Evolutionary conservation across 75 land plant species (phyloP), one percentile per base, ranked within the genome.

Genomic region (Azolla pinnata): DNA sequence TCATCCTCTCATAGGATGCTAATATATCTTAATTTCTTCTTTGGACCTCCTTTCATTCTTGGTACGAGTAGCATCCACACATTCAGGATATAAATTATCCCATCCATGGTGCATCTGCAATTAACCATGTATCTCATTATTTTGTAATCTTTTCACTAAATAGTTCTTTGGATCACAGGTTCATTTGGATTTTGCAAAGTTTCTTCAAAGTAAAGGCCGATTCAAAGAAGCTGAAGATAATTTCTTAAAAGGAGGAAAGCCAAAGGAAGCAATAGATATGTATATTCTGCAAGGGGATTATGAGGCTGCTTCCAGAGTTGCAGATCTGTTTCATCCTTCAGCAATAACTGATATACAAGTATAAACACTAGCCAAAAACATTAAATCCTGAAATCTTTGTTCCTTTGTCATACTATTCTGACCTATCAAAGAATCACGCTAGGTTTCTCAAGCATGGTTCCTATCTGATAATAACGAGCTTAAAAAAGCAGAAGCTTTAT

Each of bases 261-360:
- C 75, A n/a, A 52, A 63, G 19, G 71, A 73, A 28, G 75, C 75
- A 25, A 73, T 73, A 29, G 70, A 73, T 20, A 73, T 73, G 75
- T 73, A 73, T 54, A 47, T 67, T 17, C 58, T 60, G 18, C 63
- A 66, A 34, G 57, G 61, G 18, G 75, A 73, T 32, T 73, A 70
- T 70, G 28, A 38, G 27, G 70, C 64, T 12, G 75, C 75, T 20
- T 21, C 67, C 20, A 73, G 71, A 7, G 75, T 73, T 42, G 70
- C 75, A 14, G 75, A 73, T 25, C 32, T 73, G 24, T 73, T 63
- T 46, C 67, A 73, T 16, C 75, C 75, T 10, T 46, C 70, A 27
- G 63, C 71, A 44, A 54, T 73, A 42, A 19, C 70, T 2, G 75
- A 73, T 29, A 54, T 73, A 25, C 38, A 42, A 56, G 75, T 72